A percentile compares a stretch with the other conserved stretches of the same genome.
These are phyloP conservation scores for Rhizophora apiculata DNA, from an alignment of 345 rosid species.

Conservation along the genomic window DNA sequence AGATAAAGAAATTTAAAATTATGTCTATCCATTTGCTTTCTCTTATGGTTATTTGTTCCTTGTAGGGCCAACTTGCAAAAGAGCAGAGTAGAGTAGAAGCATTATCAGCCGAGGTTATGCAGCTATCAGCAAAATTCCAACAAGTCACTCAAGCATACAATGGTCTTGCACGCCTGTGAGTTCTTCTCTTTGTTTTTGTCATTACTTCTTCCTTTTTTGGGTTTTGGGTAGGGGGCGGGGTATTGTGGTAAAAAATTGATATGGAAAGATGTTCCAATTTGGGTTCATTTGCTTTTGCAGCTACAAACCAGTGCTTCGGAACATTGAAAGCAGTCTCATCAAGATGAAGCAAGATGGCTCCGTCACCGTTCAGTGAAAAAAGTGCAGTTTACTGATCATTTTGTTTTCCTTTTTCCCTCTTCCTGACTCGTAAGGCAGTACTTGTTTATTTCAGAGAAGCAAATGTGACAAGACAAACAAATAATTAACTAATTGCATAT, in stretches of 20 bases:
- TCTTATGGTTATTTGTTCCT: not conserved
- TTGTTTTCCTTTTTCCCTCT: not conserved
- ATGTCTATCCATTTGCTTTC: too few relatives aligned
- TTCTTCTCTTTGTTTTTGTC: not conserved
- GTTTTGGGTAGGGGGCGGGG: too few relatives aligned
- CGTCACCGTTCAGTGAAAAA: conserved; percentile 41
- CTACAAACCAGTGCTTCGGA: conserved; percentile 78
- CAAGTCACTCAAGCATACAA: conserved; percentile 75
- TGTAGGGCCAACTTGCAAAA: conserved; percentile 68
- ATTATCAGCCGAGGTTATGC: conserved; percentile 78
- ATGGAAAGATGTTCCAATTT: not conserved
- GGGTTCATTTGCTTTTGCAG: conserved; percentile 40
- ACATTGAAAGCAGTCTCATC: conserved; percentile 77
- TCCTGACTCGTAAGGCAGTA: not conserved
- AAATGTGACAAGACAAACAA: too few relatives aligned
- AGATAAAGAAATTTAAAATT: too few relatives aligned
- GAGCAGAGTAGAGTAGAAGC: conserved; percentile 86
- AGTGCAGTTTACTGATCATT: not conserved
- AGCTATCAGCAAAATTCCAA: conserved; percentile 72
- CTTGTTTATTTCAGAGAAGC: too few relatives aligned
- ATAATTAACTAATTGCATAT: too few relatives aligned
- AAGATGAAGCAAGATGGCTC: conserved; percentile 83
- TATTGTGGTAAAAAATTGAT: not conserved
- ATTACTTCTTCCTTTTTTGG: too few relatives aligned
- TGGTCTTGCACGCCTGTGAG: conserved; percentile 73